Evolutionary conservation across 2,329 filamentous ascomycete genomes (phyloP), one percentile per base, ranked within the genome.

Genomic region (Verticillium dahliae): DNA sequence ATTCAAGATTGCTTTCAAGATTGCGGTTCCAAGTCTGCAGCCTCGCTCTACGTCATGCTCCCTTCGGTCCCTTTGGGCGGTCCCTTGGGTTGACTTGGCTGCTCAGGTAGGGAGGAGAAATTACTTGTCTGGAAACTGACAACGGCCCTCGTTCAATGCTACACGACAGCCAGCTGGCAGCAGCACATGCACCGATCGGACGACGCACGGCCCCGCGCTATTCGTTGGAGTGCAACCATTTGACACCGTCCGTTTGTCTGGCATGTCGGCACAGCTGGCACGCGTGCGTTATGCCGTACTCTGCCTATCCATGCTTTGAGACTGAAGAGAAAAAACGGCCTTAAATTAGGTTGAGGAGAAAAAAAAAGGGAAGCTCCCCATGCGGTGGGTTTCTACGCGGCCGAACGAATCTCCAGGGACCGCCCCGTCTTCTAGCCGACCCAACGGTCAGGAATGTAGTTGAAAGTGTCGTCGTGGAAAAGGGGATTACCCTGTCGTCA

Each of bases 401-500:
- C 45, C 45, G 45, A 50, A 50, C 45, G 22, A 50, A 50, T 50
- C 9, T 50, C 45, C 45, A 22, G 22, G n/a, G 45, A 11, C 45
- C 45, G 18, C 45, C 45, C 45, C 45, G 22, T 55, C 37, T 56
- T 14, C 27, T 27, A 55, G 45, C 58, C 45, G 58, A 22, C 45
- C 45, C 45, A 50, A 45, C 58, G 55, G 52, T 34, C n/a, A 60
- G 52, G 58, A 60, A 60, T 60, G 58, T 31, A 55, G 37, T 34
- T 56, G 45, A 35, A 27, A 56, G 11, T 14, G 31, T 10, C 58
- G 38, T 39, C n/a, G 13, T 14, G 14, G 38, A 45, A 39, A 41
- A 45, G 57, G 57, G 57, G 39, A 58, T n/a, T 27, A 58, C 57
- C 57, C 39, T 58, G 57, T 58, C 57, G 39, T 58, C 57, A 58